These are phyloP conservation scores for Aethionema arabicum DNA, from an alignment of 345 rosid genomes.

Conservation along the genomic window DNA sequence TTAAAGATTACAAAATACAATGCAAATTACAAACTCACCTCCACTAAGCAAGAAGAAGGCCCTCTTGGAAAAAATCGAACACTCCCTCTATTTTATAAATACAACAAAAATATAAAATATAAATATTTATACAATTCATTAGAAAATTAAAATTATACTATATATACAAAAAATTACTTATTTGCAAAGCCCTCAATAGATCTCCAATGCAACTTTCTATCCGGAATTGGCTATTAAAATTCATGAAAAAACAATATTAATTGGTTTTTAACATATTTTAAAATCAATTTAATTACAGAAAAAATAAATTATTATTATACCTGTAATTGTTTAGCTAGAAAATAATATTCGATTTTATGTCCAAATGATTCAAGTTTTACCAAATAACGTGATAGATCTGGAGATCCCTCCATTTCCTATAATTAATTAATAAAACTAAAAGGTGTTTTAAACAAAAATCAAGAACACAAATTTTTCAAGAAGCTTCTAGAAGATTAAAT, in stretches of 20 bases:
- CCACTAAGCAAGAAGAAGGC: constrained; percentile 68
- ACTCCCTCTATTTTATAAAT: constrained; percentile 61
- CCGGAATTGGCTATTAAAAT: constrained; percentile 65
- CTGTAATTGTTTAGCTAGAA: constrained; percentile 35
- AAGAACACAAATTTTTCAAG: not conserved
- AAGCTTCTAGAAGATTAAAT: not conserved
- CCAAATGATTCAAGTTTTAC: constrained; percentile 35
- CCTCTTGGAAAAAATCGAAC: constrained; percentile 87
- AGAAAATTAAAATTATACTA: not conserved
- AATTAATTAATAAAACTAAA: not conserved
- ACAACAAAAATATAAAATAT: not conserved
- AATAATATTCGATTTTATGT: constrained; percentile 31
- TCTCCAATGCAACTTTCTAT: constrained; percentile 89
- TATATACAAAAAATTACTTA: constrained; percentile 39
- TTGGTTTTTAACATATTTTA: too few species aligned
- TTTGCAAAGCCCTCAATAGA: constrained; percentile 86
- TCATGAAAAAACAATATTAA: not conserved
- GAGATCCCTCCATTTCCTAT: constrained; percentile 33
- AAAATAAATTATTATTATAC: not conserved
- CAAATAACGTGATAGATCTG: constrained; percentile 32
- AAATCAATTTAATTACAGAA: too few species aligned
- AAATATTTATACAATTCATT: not conserved
- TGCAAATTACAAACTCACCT: constrained; percentile 44
- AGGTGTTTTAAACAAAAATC: constrained; percentile 4
- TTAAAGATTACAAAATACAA: not conserved